Base-by-base conservation (phyloP, 768 basidiomycete species). In the Pleurotus salmoneostramineus region DNA sequence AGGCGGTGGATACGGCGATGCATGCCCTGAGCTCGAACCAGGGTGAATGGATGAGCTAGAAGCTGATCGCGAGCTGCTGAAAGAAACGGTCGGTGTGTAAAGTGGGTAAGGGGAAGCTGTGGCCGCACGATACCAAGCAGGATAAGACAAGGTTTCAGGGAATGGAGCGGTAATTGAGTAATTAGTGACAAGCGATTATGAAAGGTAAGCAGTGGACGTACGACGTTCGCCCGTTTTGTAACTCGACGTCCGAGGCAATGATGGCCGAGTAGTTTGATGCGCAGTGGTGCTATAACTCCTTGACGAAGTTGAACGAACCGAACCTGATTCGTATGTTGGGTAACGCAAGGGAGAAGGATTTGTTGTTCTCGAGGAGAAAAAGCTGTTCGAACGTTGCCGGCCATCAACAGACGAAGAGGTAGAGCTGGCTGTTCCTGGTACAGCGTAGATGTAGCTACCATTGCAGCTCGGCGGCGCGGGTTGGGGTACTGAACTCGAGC, bases 41-140 rank as follows among this genome's bases (percentile, higher is more conserved):
- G 72, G 77, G 52, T 68, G 72, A 35, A 81, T 63, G 0, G 83
- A 84, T 7, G 79, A 79, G 60, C 71, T 79, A 4, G 81, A 83
- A 56, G 76, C 76, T n/a, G 82, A 79, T 17, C 78, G 77, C 44
- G 79, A 79, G 47, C 82, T 83, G 8, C 63, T 64, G 60, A 69
- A 65, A 5, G 72, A 71, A 40, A 56, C 58, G 5, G 61, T 63
- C 14, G 65, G 64, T 37, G 62, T 63, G 35, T 64, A 71, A 12
- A 65, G 51, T 10, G 68, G 69, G 49, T 68, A 64, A 5, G 63
- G 62, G 11, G 63, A 45, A 15, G 66, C 65, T 62, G 34, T 61
- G 50, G 6, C 35, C 58, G 40, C 17, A 21, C 7, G 50, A 36
- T 34, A 40, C 12, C 33, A 21, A 3, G 7, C 2, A 36, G 34